Evolutionary conservation across 1,139 yeast genomes (phyloP), one percentile per base, ranked within the genome.

Genomic region (Pichia inconspicua): DNA sequence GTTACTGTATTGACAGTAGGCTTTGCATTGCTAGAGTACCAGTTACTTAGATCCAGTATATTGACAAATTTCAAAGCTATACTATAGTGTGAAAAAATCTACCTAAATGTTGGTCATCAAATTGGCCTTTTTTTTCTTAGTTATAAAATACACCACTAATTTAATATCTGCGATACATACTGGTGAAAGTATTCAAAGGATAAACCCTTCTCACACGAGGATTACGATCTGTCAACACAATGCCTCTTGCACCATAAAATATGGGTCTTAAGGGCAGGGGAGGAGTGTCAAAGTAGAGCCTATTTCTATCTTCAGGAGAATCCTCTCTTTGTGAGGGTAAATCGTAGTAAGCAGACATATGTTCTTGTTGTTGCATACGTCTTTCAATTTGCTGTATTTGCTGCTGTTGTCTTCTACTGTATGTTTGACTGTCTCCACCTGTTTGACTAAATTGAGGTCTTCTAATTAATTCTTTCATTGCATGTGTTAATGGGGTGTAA

Each of bases 371-470:
- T 19, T 36, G 27, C 14, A 36, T 36, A 10, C 40, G 40, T 10
- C 12, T 36, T 36, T 36, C 40, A 7, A 36, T 36, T 22, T 36
- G 40, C 11, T 19, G 25, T 2, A 36, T 14, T 12, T 36, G 40
- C 12, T 36, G 40, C 10, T 22, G 40, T 11, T 36, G 40, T 11
- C 40, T 36, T 12, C n/a, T 17, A 19, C 27, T 36, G 27, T 19
- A 36, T 4, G 27, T 22, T 22, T n/a, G 9, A 17, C 38, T n/a
- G 30, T 56, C 55, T 19, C 63, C 64, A 7, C 64, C 64, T 3
- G 63, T 59, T 34, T 54, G 56, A 15, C 62, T 52, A 42, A 56
- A 61, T 22, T 58, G 62, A 1, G 61, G 62, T 19, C 63, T 50
- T 43, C 52, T 46, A 2, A 60, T 53, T 15, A 52, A 37, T 2